These are phyloP conservation scores for Thecamonas trahens DNA, from an alignment of 78 protist species.

Conservation along the genomic window DNA sequence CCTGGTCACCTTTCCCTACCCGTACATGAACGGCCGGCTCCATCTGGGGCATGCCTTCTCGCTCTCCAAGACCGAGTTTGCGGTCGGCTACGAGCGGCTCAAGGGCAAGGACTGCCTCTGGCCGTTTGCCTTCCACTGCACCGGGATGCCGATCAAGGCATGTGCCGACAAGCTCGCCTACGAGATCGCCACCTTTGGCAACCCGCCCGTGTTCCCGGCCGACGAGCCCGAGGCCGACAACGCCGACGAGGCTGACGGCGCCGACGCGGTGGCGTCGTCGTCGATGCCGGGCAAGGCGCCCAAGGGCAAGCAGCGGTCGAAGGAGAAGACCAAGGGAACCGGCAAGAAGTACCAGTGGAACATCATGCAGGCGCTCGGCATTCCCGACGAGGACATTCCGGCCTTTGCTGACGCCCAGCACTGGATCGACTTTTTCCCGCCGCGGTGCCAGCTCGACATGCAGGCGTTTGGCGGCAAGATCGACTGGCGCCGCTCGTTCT, in stretches of 20 bases:
- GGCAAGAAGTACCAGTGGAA: conserved; percentile 76
- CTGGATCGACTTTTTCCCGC: conserved; percentile 75
- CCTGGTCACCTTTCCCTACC: conserved; percentile 93
- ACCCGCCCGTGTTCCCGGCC: conserved; percentile 80
- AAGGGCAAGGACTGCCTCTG: conserved; percentile 88
- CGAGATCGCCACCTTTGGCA: conserved; percentile 73
- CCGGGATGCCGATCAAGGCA: conserved; percentile 99
- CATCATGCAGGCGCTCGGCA: conserved; percentile 79
- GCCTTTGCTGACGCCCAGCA: conserved; percentile 84
- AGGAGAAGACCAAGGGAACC: neutral
- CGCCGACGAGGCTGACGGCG: neutral
- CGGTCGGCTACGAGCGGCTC: conserved; percentile 85
- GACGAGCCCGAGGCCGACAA: neutral
- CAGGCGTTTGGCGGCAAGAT: conserved; percentile 67
- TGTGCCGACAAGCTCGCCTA: conserved; percentile 78
- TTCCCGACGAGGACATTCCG: conserved; percentile 88
- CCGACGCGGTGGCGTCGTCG: neutral
- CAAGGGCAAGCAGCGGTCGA: conserved; percentile 11
- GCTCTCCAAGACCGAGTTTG: conserved; percentile 95
- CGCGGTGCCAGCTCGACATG: conserved; percentile 60
- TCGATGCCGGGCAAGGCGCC: neutral
- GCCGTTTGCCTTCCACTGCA: conserved; percentile 99
- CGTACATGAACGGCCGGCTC: conserved; percentile 99
- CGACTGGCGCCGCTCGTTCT: conserved; percentile 98
- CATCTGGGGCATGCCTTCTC: conserved; percentile 99